Conservation (phyloP, 139 green algal species). For the Nannochloris sp. region DNA sequence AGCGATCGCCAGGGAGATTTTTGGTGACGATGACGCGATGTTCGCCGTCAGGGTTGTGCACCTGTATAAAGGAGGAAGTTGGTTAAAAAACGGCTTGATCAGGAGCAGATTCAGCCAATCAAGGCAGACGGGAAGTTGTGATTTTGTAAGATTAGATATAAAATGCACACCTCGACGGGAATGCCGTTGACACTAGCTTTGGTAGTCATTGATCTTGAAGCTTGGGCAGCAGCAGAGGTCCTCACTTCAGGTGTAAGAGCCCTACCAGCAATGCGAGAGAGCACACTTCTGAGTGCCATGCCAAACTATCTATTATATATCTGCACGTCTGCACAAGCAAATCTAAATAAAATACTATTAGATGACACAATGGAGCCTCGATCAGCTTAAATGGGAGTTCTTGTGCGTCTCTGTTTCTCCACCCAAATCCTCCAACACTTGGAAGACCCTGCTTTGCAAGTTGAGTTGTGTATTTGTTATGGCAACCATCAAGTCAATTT, state of each 20-base stretch:
- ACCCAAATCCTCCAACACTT: too few species aligned
- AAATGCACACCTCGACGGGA: constrained; percentile 17
- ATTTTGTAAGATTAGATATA: background rate
- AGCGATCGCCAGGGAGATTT: constrained; percentile 81
- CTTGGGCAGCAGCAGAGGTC: background rate
- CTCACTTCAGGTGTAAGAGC: background rate
- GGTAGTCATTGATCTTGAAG: constrained; percentile 3
- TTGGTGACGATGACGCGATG: constrained; percentile 96
- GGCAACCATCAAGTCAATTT: too few species aligned
- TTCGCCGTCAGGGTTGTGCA: constrained; percentile 75
- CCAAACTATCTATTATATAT: too few species aligned
- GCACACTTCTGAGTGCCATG: background rate
- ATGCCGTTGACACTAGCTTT: constrained; percentile 9
- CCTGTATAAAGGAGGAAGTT: constrained; percentile 47
- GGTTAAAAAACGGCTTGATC: background rate
- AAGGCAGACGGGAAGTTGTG: background rate
- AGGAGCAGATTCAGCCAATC: background rate
- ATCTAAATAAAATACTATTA: too few species aligned
- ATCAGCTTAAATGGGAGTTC: too few species aligned
- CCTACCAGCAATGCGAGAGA: background rate
- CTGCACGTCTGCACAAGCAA: too few species aligned
- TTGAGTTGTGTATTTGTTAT: too few species aligned
- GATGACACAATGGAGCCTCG: too few species aligned
- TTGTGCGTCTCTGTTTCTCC: too few species aligned
- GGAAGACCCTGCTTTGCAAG: too few species aligned